phyloP scores from a whole-genome alignment of 73 alveolate species.

The Tetrahymena elliotti region DNA sequence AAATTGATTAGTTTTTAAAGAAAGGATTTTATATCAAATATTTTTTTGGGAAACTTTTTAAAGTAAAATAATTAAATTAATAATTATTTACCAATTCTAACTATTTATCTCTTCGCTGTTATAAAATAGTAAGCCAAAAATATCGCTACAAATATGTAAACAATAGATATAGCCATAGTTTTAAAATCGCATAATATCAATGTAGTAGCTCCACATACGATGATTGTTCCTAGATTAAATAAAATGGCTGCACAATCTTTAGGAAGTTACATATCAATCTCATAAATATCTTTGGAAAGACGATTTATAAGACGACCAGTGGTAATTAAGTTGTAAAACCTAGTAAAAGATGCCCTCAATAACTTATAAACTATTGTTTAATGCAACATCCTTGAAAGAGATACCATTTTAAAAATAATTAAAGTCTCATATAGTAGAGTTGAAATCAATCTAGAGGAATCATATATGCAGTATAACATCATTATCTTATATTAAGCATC shows the following conservation, averaged over 20 bases:
- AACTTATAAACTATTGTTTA: neutral
- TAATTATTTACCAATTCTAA: neutral
- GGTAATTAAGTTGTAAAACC: conserved; percentile 2
- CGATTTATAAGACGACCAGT: conserved; percentile 27
- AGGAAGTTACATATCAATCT: conserved; percentile 13
- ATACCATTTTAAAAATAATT: neutral
- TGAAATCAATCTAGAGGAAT: neutral
- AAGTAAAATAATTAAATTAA: neutral
- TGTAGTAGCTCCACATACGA: neutral
- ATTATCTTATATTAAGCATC: neutral
- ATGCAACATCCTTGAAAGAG: neutral
- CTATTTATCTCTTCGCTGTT: neutral
- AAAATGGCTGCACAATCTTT: neutral
- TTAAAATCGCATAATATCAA: neutral
- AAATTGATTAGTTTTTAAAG: neutral
- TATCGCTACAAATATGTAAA: neutral
- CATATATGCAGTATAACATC: neutral
- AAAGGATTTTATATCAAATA: too few species aligned
- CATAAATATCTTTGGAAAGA: conserved; percentile 16
- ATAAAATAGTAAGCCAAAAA: neutral
- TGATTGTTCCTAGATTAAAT: neutral
- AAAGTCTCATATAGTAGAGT: neutral
- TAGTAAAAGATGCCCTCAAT: conserved; percentile 16
- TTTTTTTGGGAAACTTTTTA: too few species aligned
- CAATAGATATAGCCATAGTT: neutral